Percentiles rank a stretch among this genome's conserved stretches.
Evolutionary conservation across 371 early-diverging fungal species (phyloP).

Genomic region (Haplosporangium sp.): DNA sequence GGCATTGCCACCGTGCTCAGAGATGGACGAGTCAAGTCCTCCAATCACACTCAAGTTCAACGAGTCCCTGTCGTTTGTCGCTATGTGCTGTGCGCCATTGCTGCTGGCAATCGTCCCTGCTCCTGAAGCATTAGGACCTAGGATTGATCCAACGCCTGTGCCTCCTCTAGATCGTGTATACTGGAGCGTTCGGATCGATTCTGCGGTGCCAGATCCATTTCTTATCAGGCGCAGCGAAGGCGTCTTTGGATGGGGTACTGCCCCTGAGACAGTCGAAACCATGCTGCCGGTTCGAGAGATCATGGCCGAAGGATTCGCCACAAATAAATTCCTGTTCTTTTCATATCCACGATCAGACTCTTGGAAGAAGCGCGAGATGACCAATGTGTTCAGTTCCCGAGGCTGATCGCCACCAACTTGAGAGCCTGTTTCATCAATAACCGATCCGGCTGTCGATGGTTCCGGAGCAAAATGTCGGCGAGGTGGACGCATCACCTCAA

Average conservation of each 20-base stretch:
- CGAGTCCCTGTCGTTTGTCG: slow-evolving; percentile 14
- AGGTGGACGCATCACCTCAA: slow-evolving; percentile 48
- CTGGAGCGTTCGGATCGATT: slow-evolving; percentile 20
- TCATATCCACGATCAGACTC: slow-evolving; percentile 52
- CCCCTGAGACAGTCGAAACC: slow-evolving; percentile 38
- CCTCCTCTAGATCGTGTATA: slow-evolving; percentile 18
- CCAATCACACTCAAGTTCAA: slow-evolving; percentile 1
- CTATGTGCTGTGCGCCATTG: background rate
- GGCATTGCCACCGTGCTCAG: slow-evolving; percentile 11
- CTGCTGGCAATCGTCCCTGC: background rate
- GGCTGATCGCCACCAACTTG: slow-evolving; percentile 35
- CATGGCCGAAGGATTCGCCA: slow-evolving; percentile 49
- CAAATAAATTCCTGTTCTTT: slow-evolving; percentile 36
- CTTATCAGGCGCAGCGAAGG: slow-evolving; percentile 17
- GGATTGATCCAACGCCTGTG: slow-evolving; percentile 8
- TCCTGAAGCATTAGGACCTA: background rate
- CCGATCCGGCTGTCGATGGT: slow-evolving; percentile 4
- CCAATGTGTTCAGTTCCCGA: slow-evolving; percentile 32
- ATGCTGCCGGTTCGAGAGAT: slow-evolving; percentile 44
- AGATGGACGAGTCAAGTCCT: slow-evolving; percentile 5
- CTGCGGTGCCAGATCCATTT: slow-evolving; percentile 29
- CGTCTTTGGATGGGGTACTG: background rate
- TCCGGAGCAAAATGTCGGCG: slow-evolving; percentile 22
- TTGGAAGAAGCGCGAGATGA: slow-evolving; percentile 32
- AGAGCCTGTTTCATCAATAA: slow-evolving; percentile 27